Evolutionary conservation across 2,329 filamentous ascomycete species (phyloP).

Genomic region (Elsinoe necatrix): DNA sequence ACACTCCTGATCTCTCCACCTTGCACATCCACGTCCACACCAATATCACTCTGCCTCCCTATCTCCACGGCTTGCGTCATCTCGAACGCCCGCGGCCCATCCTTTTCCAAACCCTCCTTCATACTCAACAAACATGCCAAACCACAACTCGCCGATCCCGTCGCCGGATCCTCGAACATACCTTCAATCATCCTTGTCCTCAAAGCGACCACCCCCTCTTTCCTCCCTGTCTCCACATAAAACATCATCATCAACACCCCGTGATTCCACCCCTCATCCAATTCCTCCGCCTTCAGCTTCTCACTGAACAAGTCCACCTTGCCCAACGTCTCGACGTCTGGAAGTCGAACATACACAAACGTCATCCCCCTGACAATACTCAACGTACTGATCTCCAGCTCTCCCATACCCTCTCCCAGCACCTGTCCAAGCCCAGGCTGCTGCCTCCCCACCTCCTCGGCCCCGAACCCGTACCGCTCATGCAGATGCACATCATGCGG

Average conservation of each 20-base stretch:
- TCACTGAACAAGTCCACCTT: constrained; percentile 31
- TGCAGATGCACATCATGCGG: constrained; percentile 62
- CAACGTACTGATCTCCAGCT: constrained; percentile 27
- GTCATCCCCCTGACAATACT: constrained; percentile 64
- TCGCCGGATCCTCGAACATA: constrained; percentile 42
- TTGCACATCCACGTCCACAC: constrained; percentile 37
- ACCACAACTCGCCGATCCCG: constrained; percentile 43
- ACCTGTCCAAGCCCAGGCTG: constrained; percentile 29
- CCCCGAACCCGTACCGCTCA: constrained; percentile 25
- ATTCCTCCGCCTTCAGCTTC: constrained; percentile 28
- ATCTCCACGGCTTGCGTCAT: constrained; percentile 46
- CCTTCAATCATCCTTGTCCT: constrained; percentile 54
- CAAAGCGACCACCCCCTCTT: constrained; percentile 30
- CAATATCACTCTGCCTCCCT: constrained; percentile 43
- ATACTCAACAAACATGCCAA: constrained; percentile 39
- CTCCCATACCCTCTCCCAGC: constrained; percentile 2
- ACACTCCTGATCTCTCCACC: constrained; percentile 33
- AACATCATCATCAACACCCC: constrained; percentile 52
- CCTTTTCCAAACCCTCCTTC: constrained; percentile 26
- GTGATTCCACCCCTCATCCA: constrained; percentile 44
- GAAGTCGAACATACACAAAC: constrained; percentile 58
- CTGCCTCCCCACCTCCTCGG: constrained; percentile 27
- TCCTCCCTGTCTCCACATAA: constrained; percentile 41
- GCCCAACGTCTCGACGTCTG: constrained; percentile 51
- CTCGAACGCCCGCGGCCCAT: constrained; percentile 30